These are phyloP conservation scores for Amaranthus hypochondriacus DNA, from an alignment of 148 eudicot species.

Conservation along the genomic window DNA sequence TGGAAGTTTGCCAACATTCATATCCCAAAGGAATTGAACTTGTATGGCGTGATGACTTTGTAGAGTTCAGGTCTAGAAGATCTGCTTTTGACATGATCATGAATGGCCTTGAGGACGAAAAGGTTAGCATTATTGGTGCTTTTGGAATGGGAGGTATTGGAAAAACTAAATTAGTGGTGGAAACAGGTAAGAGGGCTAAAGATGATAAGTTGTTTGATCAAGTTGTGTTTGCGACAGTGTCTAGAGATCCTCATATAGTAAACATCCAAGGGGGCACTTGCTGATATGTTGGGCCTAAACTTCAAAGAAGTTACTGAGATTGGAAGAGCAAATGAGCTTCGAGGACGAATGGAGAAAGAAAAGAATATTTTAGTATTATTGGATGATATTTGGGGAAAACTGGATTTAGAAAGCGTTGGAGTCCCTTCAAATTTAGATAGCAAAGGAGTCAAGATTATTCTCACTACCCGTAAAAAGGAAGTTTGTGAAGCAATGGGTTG, in stretches of 20 bases:
- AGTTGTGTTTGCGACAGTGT: background rate
- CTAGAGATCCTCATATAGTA: background rate
- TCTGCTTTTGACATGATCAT: background rate
- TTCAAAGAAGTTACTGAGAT: background rate
- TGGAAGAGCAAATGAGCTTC: background rate
- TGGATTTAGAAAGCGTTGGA: background rate
- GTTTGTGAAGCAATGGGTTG: background rate
- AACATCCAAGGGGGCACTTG: background rate
- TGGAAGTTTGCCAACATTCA: background rate
- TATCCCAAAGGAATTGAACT: background rate
- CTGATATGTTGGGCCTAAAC: slow-evolving; percentile 2
- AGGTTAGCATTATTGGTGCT: background rate
- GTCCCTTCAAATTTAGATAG: background rate
- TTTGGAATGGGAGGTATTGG: slow-evolving; percentile 7
- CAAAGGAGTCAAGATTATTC: slow-evolving; percentile 1
- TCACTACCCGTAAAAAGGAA: background rate
- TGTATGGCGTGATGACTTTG: background rate
- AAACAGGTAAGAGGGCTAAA: slow-evolving; percentile 10
- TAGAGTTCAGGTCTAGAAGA: background rate
- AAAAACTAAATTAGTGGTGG: slow-evolving; percentile 1
- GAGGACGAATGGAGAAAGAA: background rate
- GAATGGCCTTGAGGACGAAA: background rate
- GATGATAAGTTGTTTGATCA: slow-evolving; percentile 1
- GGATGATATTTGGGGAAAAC: slow-evolving; percentile 1
- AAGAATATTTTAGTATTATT: background rate